phyloP scores from a whole-genome alignment of 352 stramenopile genomes.

The Phytophthora pisi region DNA sequence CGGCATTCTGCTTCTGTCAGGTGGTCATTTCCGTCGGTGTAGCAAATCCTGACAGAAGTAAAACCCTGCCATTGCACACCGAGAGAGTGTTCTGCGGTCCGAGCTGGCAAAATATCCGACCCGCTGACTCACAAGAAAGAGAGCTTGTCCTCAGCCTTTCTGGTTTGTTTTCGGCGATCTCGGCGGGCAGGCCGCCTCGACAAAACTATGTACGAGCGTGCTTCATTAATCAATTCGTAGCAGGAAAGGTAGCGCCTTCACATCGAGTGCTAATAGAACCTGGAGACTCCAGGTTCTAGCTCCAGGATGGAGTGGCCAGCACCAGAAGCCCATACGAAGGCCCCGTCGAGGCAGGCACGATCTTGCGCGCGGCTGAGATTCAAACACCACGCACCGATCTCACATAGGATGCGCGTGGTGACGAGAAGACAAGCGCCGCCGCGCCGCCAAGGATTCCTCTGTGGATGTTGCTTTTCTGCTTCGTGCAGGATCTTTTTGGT shows the following conservation, averaged over 20 bases:
- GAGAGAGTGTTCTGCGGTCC: no score
- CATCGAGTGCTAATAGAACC: no score
- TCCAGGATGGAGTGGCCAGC: no score
- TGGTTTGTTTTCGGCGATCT: neutral
- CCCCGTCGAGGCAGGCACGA: no score
- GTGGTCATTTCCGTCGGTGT: no score
- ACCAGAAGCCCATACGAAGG: no score
- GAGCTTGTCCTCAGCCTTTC: neutral
- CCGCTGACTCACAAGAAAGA: neutral
- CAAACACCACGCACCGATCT: neutral
- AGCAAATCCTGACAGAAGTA: no score
- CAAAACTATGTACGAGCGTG: neutral
- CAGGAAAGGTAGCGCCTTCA: no score
- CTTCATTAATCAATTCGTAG: neutral
- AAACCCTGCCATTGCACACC: neutral
- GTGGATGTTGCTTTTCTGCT: slow-evolving; percentile 23
- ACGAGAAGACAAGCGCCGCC: neutral
- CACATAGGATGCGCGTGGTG: neutral
- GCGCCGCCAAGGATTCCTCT: no score
- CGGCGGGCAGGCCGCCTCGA: neutral
- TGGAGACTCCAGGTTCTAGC: no score
- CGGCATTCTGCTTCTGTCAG: no score
- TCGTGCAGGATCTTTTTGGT: slow-evolving; percentile 21
- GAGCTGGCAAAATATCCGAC: no score
- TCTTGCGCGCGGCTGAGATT: neutral